Evolutionary conservation across 768 basidiomycete genomes (phyloP), one percentile per base, ranked within the genome.

Genomic region (Hygrophoropsis aurantiaca): DNA sequence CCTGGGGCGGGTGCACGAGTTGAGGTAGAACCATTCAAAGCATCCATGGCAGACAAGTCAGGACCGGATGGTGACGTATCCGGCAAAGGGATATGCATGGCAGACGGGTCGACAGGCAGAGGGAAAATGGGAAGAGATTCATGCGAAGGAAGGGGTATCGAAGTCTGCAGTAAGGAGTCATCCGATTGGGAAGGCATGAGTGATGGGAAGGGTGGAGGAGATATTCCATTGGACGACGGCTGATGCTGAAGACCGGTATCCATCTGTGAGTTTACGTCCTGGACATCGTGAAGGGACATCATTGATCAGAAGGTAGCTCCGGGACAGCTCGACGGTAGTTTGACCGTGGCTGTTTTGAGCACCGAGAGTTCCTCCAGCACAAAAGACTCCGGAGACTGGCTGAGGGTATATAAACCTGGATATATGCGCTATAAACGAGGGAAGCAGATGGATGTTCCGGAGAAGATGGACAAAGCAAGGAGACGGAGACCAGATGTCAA

Each of bases 11-110:
- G 57, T 35, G 58, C 46, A 21, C 58, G 56, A 11, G 47, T 40
- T 34, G 56, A 44, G 15, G 18, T 52, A 11, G 46, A 26, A 8
- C 42, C 27, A 36, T 32, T 50, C 15, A 50, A 52, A 20, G 45
- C 50, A 27, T 73, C 71, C 63, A 74, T 66, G 25, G 68, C 37
- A 26, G 61, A 58, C 56, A 78, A 65, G 47, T 69, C 73, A 30
- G 57, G 42, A 32, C 69, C 46, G 42, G 67, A 52, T 19, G 69
- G 42, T 36, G 54, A 46, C 25, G 73, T 59, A 45, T 75, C 69
- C 41, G 73, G 38, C 40, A 72, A 60, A 33, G 74, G 47, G 39
- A 74, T 56, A 54, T 74, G 75, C 60, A 76, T 67, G 33, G 69
- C 38, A 40, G 60, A 44, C 16, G 60, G 39, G 53, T 66, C 64